Conservation (phyloP, 2,329 filamentous ascomycete species). For the Ophiostoma quercus region DNA sequence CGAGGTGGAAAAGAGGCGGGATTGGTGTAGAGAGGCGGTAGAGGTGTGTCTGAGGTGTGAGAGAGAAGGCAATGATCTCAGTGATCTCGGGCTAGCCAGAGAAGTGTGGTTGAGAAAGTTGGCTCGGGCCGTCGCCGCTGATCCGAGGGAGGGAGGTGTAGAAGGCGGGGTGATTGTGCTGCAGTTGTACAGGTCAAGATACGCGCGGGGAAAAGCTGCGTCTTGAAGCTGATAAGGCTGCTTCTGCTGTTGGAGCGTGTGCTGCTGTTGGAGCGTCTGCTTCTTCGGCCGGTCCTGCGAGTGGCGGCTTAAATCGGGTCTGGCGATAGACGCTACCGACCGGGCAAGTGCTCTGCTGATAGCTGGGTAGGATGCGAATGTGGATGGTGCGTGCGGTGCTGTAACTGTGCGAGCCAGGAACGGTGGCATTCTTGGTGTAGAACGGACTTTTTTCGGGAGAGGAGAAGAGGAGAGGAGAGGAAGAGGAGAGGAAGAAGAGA, state of each 20-base stretch:
- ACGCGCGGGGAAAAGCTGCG: constrained; percentile 10
- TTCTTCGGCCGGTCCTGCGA: background rate
- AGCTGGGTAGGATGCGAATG: constrained; percentile 25
- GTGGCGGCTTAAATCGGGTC: constrained; percentile 26
- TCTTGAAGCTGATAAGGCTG: constrained; percentile 11
- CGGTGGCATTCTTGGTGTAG: constrained; percentile 19
- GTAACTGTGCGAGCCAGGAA: constrained; percentile 16
- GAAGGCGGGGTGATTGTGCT: constrained; percentile 15
- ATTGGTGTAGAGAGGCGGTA: background rate
- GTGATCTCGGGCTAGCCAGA: constrained; percentile 19
- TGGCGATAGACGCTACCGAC: constrained; percentile 23
- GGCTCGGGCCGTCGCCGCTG: constrained; percentile 22
- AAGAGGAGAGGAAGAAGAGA: background rate
- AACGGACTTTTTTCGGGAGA: background rate
- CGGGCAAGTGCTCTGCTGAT: constrained; percentile 15
- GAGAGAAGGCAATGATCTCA: constrained; percentile 15
- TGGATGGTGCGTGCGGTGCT: constrained; percentile 14
- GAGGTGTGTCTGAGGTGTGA: background rate
- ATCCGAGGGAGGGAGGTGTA: background rate
- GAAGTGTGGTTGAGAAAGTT: constrained; percentile 6
- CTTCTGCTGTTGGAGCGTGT: background rate
- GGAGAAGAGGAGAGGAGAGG: too few species aligned
- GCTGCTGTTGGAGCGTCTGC: background rate
- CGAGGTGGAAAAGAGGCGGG: constrained; percentile 42
- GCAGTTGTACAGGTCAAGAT: background rate